Evolutionary conservation across 768 basidiomycete genomes (phyloP).

Genomic region (Rhizopogon roseolus): DNA sequence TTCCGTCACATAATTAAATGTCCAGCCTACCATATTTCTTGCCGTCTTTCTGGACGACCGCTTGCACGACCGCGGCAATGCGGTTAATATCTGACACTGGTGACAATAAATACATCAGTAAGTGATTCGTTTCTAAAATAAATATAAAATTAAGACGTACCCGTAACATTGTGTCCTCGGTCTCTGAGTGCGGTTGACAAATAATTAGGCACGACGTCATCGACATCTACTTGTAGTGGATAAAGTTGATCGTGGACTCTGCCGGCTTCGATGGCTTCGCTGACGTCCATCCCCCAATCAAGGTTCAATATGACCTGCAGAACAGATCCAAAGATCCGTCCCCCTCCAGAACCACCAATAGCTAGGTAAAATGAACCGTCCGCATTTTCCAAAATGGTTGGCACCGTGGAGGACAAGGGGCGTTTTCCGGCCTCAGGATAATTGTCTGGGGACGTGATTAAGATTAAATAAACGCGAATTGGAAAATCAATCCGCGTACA

Average conservation of each 20-base stretch:
- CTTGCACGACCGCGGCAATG: slow-evolving; percentile 75
- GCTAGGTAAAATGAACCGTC: slow-evolving; percentile 72
- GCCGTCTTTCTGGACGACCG: slow-evolving; percentile 46
- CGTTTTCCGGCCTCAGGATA: slow-evolving; percentile 87
- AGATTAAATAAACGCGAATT: background rate
- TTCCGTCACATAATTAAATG: background rate
- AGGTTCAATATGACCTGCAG: slow-evolving; percentile 78
- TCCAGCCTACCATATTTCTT: slow-evolving; percentile 55
- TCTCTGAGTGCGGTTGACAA: slow-evolving; percentile 51
- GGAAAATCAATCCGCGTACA: slow-evolving; percentile 38
- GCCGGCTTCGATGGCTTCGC: slow-evolving; percentile 78
- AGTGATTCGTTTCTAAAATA: too few relatives aligned
- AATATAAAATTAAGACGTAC: slow-evolving; percentile 31
- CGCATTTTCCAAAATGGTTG: slow-evolving; percentile 73
- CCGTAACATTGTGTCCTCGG: slow-evolving; percentile 68
- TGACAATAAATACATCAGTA: too few relatives aligned
- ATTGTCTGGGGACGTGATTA: slow-evolving; percentile 51
- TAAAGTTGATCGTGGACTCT: slow-evolving; percentile 86
- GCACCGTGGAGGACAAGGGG: slow-evolving; percentile 80
- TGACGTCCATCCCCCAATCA: slow-evolving; percentile 73
- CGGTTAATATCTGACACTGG: slow-evolving; percentile 64
- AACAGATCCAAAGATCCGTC: slow-evolving; percentile 75
- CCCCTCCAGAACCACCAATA: slow-evolving; percentile 85
- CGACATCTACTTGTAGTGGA: slow-evolving; percentile 56
- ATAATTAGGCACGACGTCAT: slow-evolving; percentile 52